Evolutionary conservation across 345 rosid species (phyloP).

Genomic region (thale cress (Arabidopsis thaliana)): TAIR10.1 NC_003076.8:17416001-17416500

Average conservation of each 20-base stretch:
- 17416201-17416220: constrained; percentile 65
- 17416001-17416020: too few species aligned
- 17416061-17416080: constrained; percentile 20
- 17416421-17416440: constrained; percentile 37
- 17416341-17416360: constrained; percentile 54
- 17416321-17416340: constrained; percentile 49
- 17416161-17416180: constrained; percentile 84
- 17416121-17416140: constrained; percentile 71
- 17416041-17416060: too few species aligned
- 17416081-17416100: constrained; percentile 56
- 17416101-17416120: constrained; percentile 69
- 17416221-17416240: constrained; percentile 65
- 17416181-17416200: constrained; percentile 69
- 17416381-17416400: constrained; percentile 49
- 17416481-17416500: too few species aligned
- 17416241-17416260: constrained; percentile 38
- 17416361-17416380: constrained; percentile 57
- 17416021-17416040: too few species aligned
- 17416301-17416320: constrained; percentile 40
- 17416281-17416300: constrained; percentile 48
- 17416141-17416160: constrained; percentile 70
- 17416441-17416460: constrained; percentile 44
- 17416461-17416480: constrained; percentile 48
- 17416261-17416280: constrained; percentile 46
- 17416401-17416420: constrained; percentile 42